Percentiles rank a stretch among this genome's conserved stretches.
Evolutionary conservation across 1,284 basidiomycete genomes (phyloP).

Genomic region (Entoloma clypeatum): DNA sequence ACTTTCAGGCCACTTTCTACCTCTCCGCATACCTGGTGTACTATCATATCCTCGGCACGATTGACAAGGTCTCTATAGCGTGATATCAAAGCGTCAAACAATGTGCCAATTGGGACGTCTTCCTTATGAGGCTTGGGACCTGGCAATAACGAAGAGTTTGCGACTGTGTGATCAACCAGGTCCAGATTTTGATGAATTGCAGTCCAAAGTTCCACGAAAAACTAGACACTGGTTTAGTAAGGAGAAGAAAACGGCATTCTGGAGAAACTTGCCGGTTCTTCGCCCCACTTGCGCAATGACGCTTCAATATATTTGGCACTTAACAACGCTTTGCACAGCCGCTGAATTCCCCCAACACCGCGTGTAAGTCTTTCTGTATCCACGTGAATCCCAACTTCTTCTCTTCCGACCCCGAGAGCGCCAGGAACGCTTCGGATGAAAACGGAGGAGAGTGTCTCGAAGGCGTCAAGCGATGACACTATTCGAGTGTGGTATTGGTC

Average conservation of each 20-base stretch:
- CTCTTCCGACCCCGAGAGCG: constrained; percentile 56
- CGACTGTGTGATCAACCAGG: constrained; percentile 50
- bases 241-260: constrained; percentile 3
- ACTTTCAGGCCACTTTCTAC: constrained; percentile 70
- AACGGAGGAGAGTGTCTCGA: constrained; percentile 84
- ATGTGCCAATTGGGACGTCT: constrained; percentile 53
- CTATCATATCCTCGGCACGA: constrained; percentile 83
- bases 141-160: constrained; percentile 49
- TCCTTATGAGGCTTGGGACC: constrained; percentile 33
- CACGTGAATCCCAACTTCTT: constrained; percentile 46
- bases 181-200: constrained; percentile 63
- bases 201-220: constrained; percentile 84
- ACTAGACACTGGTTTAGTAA: constrained; percentile 42
- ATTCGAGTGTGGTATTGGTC: constrained; percentile 77
- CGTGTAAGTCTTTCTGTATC: constrained; percentile 65
- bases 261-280: constrained; percentile 65
- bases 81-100: constrained; percentile 72
- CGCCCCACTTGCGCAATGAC: constrained; percentile 77
- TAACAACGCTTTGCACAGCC: constrained; percentile 79
- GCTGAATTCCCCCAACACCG: constrained; percentile 75
- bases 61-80: constrained; percentile 58
- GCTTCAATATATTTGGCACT: constrained; percentile 70
- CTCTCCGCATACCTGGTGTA: constrained; percentile 76
- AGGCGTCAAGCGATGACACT: constrained; percentile 84
- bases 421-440: constrained; percentile 91